A percentile compares a stretch with the other conserved stretches of the same genome.
Evolutionary conservation across 345 rosid species (phyloP).

Genomic region (Rhodamnia rubescens): DNA sequence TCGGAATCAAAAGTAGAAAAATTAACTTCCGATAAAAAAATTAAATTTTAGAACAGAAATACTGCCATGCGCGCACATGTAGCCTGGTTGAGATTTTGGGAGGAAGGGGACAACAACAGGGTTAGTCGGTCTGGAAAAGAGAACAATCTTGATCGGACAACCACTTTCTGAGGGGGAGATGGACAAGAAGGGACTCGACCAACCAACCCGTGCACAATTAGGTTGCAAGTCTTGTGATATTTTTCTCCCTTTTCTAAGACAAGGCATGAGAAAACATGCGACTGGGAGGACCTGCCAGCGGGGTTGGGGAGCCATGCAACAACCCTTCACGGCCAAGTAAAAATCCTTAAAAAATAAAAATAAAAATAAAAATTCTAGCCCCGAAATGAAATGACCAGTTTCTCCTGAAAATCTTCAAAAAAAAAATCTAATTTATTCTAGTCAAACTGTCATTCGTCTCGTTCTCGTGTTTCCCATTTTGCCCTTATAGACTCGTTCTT

Average conservation of each 20-base stretch:
- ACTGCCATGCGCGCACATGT: background rate
- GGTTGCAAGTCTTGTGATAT: slow-evolving; percentile 17
- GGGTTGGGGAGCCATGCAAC: background rate
- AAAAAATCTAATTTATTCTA: background rate
- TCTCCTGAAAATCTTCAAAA: background rate
- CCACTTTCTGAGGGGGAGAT: background rate
- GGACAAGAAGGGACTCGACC: background rate
- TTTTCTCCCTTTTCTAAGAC: slow-evolving; percentile 13
- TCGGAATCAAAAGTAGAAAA: too few species aligned
- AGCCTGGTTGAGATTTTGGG: background rate
- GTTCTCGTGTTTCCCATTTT: background rate
- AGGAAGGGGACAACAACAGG: background rate
- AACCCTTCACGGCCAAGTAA: background rate
- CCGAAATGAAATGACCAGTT: background rate
- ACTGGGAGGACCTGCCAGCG: background rate
- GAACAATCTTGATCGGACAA: slow-evolving; percentile 5
- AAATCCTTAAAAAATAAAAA: background rate
- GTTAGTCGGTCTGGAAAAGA: slow-evolving; percentile 3
- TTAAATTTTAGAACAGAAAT: too few species aligned
- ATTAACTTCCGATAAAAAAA: too few species aligned
- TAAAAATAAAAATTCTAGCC: background rate
- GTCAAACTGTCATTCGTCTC: background rate
- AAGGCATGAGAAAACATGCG: background rate
- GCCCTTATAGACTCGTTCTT: background rate
- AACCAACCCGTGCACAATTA: slow-evolving; percentile 2